Evolutionary conservation across 176 grass and related monocot genomes (phyloP).

Genomic region (Juncus effusus): DNA sequence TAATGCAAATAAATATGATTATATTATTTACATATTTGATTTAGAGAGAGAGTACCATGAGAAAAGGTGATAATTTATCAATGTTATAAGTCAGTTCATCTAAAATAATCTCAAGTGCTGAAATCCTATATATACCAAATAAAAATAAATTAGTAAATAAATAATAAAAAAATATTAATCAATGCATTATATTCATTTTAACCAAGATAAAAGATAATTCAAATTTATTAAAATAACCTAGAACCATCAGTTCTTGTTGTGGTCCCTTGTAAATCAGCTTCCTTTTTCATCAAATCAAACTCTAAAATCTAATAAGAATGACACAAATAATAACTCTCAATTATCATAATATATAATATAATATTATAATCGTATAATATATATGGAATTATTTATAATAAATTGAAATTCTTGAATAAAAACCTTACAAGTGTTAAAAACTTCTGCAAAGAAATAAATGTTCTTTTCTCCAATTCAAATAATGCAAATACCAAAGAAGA

Average conservation of each 20-base stretch:
- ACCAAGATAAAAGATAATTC: neutral
- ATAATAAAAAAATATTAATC: slow-evolving; percentile 9
- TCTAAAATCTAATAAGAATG: slow-evolving; percentile 61
- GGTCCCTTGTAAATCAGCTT: slow-evolving; percentile 62
- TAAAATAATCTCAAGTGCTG: slow-evolving; percentile 79
- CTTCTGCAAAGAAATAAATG: slow-evolving; percentile 50
- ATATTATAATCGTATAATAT: neutral
- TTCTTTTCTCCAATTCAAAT: slow-evolving; percentile 48
- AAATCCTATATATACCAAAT: slow-evolving; percentile 46
- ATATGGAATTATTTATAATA: neutral
- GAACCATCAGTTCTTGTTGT: slow-evolving; percentile 73
- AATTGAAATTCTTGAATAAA: slow-evolving; percentile 2
- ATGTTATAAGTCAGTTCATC: slow-evolving; percentile 83
- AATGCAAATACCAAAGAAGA: slow-evolving; percentile 45
- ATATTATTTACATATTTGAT: neutral
- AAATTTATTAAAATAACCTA: slow-evolving; percentile 40
- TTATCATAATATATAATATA: slow-evolving; percentile 6
- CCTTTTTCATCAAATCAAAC: slow-evolving; percentile 64
- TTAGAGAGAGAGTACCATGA: slow-evolving; percentile 47
- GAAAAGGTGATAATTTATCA: slow-evolving; percentile 62
- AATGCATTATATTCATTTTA: neutral
- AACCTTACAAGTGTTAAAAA: slow-evolving; percentile 65
- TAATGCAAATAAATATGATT: neutral
- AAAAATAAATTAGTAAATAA: slow-evolving; percentile 25
- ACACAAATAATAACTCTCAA: slow-evolving; percentile 18